Evolutionary conservation across 148 eudicot species (phyloP).

Genomic region (Arctostaphylos glauca): DNA sequence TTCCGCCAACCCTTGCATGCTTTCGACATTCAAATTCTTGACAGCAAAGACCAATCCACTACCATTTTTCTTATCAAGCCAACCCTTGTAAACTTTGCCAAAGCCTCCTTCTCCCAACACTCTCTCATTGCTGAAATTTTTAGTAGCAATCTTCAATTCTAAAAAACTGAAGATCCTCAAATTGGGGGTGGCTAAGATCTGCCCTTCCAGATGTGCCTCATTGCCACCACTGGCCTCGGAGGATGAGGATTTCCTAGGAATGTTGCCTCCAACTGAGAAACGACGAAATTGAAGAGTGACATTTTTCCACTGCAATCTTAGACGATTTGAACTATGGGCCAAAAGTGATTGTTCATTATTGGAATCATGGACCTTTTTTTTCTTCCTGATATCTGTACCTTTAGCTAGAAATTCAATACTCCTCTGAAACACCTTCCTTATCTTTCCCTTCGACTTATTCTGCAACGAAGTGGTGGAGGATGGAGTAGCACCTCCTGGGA

Average conservation of each 20-base stretch:
- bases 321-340: neutral
- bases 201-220: conserved; percentile 35
- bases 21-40: conserved; percentile 71
- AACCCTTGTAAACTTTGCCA: conserved; percentile 77
- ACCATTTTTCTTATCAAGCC: conserved; percentile 53
- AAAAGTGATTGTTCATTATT: neutral
- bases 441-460: neutral
- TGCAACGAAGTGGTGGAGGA: neutral
- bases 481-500: neutral
- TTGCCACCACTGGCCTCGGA: conserved; percentile 43
- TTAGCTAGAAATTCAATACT: neutral
- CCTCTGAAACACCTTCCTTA: neutral
- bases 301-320: neutral
- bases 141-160: conserved; percentile 59
- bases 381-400: neutral
- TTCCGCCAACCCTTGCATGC: conserved; percentile 75
- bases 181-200: conserved; percentile 47
- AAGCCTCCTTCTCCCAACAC: conserved; percentile 84
- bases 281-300: neutral
- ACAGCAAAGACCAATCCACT: conserved; percentile 59
- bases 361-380: neutral
- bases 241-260: conserved; percentile 48
- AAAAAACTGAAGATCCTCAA: conserved; percentile 48
- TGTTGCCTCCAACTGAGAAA: conserved; percentile 31
- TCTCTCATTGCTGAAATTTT: conserved; percentile 53